Evolutionary conservation across 1,139 yeast species (phyloP).

Genomic region (Pichia sp.): DNA sequence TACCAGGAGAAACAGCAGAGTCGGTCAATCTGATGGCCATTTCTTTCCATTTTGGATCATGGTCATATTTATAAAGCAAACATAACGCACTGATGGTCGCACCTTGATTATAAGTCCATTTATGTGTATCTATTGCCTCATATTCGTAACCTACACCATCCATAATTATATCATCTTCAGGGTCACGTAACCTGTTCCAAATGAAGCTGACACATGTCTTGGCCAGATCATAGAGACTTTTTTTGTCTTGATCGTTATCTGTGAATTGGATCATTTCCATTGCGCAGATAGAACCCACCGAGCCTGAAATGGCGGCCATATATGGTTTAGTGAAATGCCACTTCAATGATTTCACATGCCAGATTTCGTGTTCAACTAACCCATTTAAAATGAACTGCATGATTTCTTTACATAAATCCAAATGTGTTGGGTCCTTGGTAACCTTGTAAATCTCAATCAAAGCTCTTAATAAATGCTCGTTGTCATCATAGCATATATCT

Average conservation of each 20-base stretch:
- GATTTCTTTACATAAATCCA: constrained; percentile 52
- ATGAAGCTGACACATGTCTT: constrained; percentile 27
- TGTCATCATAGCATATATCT: constrained; percentile 71
- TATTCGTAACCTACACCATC: constrained; percentile 55
- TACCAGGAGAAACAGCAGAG: constrained; percentile 49
- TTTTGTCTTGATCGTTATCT: constrained; percentile 8
- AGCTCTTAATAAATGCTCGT: constrained; percentile 67
- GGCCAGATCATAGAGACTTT: constrained; percentile 33
- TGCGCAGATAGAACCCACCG: constrained; percentile 60
- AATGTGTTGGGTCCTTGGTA: constrained; percentile 44
- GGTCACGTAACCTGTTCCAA: constrained; percentile 43
- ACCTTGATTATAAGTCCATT: constrained; percentile 69
- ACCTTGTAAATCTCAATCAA: constrained; percentile 63
- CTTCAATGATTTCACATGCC: constrained; percentile 49
- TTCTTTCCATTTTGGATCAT: constrained; percentile 45
- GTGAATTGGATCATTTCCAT: constrained; percentile 40
- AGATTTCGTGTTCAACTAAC: constrained; percentile 19
- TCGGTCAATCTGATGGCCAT: constrained; percentile 53
- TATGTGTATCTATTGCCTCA: constrained; percentile 38
- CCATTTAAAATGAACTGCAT: constrained; percentile 62
- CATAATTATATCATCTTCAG: constrained; percentile 46
- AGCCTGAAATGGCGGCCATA: constrained; percentile 60
- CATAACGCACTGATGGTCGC: constrained; percentile 52
- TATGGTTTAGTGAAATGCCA: constrained; percentile 62
- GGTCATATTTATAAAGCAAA: constrained; percentile 43